phyloP scores from a whole-genome alignment of 495 filamentous ascomycete species.

The Penicillium taxi region DNA sequence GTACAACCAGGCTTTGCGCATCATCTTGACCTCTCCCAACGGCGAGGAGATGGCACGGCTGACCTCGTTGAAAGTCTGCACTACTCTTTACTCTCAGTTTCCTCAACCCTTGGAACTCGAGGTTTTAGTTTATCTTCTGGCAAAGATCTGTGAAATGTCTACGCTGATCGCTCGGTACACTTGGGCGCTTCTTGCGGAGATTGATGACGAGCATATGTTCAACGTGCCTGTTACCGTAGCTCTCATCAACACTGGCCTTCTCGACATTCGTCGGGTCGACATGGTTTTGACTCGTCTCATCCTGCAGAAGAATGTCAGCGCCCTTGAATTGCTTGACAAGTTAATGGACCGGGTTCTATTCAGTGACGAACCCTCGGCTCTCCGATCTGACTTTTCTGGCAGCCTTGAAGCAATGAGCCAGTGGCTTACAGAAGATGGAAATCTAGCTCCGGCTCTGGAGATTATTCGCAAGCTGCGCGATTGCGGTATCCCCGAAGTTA shows the following conservation, averaged over 20 bases:
- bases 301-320: conserved; percentile 53
- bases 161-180: conserved; percentile 66
- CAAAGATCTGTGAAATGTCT: conserved; percentile 71
- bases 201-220: conserved; percentile 68
- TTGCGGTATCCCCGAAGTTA: conserved; percentile 48
- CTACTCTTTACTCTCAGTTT: conserved; percentile 54
- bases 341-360: conserved; percentile 71
- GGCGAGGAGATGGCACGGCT: conserved; percentile 60
- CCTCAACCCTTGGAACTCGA: conserved; percentile 65
- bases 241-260: conserved; percentile 61
- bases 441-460: conserved; percentile 52
- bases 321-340: conserved; percentile 65
- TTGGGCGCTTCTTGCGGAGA: conserved; percentile 51
- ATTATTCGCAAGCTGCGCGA: conserved; percentile 66
- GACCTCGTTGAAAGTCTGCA: conserved; percentile 63
- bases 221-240: conserved; percentile 68
- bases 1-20: conserved; percentile 47
- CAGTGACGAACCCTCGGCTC: conserved; percentile 62
- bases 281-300: conserved; percentile 65
- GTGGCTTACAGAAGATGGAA: conserved; percentile 71
- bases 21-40: conserved; percentile 42
- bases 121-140: conserved; percentile 71
- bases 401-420: conserved; percentile 73
- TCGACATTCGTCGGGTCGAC: conserved; percentile 79
- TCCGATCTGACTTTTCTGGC: conserved; percentile 79